phyloP scores from a whole-genome alignment of 305 asterid genomes.

The Fraxinus floribunda region DNA sequence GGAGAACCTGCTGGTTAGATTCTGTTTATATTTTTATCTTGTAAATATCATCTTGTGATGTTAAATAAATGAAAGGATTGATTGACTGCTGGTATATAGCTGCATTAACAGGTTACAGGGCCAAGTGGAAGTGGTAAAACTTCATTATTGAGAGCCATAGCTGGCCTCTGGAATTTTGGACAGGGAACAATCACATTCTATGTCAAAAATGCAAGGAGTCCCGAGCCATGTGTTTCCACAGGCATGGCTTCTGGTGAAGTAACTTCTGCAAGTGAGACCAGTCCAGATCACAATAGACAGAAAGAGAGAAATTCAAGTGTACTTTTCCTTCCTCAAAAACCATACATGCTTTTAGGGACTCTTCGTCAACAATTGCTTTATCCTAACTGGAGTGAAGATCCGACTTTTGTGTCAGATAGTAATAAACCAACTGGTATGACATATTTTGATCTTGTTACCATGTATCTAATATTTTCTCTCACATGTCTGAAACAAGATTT shows the following conservation, averaged over 20 bases:
- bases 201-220: conserved; percentile 33
- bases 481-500: conserved; percentile 9
- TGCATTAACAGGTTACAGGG: conserved; percentile 76
- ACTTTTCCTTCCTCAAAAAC: conserved; percentile 94
- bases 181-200: conserved; percentile 68
- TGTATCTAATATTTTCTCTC: conserved; percentile 19
- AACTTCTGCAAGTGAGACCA: conserved; percentile 24
- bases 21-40: conserved; percentile 24
- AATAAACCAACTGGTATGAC: conserved; percentile 48
- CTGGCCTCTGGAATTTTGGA: conserved; percentile 93
- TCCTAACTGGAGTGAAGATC: conserved; percentile 71
- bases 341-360: conserved; percentile 90
- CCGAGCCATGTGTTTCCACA: conserved; percentile 28
- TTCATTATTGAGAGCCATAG: conserved; percentile 76
- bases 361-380: conserved; percentile 87
- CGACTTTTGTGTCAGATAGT: conserved; percentile 35
- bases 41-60: conserved; percentile 19
- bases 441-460: conserved; percentile 15
- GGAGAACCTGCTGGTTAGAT: conserved; percentile 75
- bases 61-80: conserved; percentile 15
- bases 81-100: conserved; percentile 34
- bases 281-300: conserved; percentile 24
- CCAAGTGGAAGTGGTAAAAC: conserved; percentile 98
- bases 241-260: conserved; percentile 33
- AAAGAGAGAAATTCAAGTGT: conserved; percentile 45